Percentiles rank a stretch among this genome's conserved stretches.
phyloP scores from a whole-genome alignment of 768 basidiomycete genomes.

The Phaffia australis region DNA sequence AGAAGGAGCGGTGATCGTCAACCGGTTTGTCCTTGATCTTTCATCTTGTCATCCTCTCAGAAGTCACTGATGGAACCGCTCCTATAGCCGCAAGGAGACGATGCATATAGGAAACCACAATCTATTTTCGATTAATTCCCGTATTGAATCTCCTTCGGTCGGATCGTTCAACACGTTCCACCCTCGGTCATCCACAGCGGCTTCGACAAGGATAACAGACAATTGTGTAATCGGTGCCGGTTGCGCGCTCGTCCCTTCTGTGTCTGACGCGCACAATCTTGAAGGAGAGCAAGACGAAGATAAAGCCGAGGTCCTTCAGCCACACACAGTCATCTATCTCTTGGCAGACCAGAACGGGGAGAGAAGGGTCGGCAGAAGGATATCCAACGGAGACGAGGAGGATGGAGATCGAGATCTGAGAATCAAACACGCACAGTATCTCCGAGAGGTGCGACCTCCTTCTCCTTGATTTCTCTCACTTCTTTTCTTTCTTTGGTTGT shows the following conservation, averaged over 20 bases:
- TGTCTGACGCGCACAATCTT: slow-evolving; percentile 32
- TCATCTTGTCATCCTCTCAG: slow-evolving; percentile 31
- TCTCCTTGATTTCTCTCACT: neutral
- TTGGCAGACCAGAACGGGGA: slow-evolving; percentile 33
- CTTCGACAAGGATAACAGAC: slow-evolving; percentile 64
- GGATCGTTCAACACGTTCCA: slow-evolving; percentile 80
- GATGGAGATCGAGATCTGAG: slow-evolving; percentile 73
- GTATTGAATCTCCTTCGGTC: slow-evolving; percentile 73
- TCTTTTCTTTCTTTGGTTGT: slow-evolving; percentile 50
- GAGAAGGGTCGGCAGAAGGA: slow-evolving; percentile 49
- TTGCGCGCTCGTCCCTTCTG: slow-evolving; percentile 55
- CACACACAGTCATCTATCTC: slow-evolving; percentile 77
- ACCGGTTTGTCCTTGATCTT: slow-evolving; percentile 46
- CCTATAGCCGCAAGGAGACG: slow-evolving; percentile 49
- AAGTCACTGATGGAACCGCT: slow-evolving; percentile 26
- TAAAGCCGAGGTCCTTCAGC: slow-evolving; percentile 52
- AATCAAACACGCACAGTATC: slow-evolving; percentile 79
- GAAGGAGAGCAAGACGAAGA: slow-evolving; percentile 27
- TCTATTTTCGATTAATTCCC: slow-evolving; percentile 84
- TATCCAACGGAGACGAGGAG: slow-evolving; percentile 76
- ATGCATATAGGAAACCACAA: slow-evolving; percentile 93
- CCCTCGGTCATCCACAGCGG: slow-evolving; percentile 69
- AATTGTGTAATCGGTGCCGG: slow-evolving; percentile 75
- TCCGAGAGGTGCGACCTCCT: slow-evolving; percentile 55
- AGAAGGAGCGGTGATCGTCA: slow-evolving; percentile 79